phyloP scores from a whole-genome alignment of 306 rosid species.

The Ammopiptanthus mongolicus region DNA sequence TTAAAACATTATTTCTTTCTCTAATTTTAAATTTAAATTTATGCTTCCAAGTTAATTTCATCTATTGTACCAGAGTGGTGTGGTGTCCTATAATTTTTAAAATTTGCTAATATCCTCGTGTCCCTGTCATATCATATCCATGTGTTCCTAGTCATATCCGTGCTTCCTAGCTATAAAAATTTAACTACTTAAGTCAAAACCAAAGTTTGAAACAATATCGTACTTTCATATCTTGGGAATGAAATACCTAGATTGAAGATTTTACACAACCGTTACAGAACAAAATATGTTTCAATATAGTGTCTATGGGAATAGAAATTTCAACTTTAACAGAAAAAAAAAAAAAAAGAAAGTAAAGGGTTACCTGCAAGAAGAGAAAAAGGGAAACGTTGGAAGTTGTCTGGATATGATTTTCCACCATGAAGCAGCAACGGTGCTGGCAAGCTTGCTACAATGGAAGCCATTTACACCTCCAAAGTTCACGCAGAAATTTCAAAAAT shows the following conservation, averaged over 20 bases:
- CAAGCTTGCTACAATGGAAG: constrained; percentile 60
- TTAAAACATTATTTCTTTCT: too few species aligned
- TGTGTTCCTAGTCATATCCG: too few species aligned
- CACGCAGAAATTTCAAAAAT: neutral
- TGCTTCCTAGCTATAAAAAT: neutral
- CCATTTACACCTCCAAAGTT: constrained; percentile 39
- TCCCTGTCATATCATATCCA: too few species aligned
- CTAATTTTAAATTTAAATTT: too few species aligned
- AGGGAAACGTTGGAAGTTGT: constrained; percentile 27
- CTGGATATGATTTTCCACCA: constrained; percentile 29
- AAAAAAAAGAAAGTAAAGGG: neutral
- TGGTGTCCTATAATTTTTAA: too few species aligned
- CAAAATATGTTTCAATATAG: neutral
- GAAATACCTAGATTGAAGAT: neutral
- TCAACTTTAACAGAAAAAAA: neutral
- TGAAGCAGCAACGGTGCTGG: constrained; percentile 48
- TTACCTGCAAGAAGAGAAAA: constrained; percentile 31
- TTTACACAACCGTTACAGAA: neutral
- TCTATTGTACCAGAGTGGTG: too few species aligned
- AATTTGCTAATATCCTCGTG: too few species aligned
- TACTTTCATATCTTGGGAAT: neutral
- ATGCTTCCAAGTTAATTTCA: too few species aligned
- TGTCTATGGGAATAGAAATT: neutral
- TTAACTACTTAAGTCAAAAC: neutral
- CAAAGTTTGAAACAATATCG: neutral